Base-by-base conservation (phyloP, 208 protist genomes). In the Trypanosoma cruzi region DNA sequence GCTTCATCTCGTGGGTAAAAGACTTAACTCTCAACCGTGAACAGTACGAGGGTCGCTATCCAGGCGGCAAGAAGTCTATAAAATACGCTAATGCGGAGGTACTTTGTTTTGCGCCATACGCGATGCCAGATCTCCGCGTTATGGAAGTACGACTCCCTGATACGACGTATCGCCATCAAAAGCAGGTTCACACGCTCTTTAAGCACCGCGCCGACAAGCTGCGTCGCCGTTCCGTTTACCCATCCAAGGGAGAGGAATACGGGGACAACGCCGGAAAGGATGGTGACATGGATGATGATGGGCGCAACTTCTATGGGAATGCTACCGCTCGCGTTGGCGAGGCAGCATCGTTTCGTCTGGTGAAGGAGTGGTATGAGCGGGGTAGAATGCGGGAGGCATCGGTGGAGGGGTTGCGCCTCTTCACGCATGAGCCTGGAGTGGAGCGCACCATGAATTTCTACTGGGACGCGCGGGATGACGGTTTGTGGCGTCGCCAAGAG, bases 21-120 rank as follows among this genome's bases (percentile, higher is more conserved):
- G 81, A 85, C 59, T 64, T 96, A 6, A 90, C 77, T 11, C 62
- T 98, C 37, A 91, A 48, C 48, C 88, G 67, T 8, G 66, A 75
- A 32, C 86, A 96, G 79, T 96, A 89, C 66, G 92, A 93, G 64
- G 84, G 67, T 11, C 84, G 89, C 61, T 98, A 94, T 71, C 92
- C 90, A 14, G 81, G 67, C 4, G 77, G 84, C 14, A 66, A 63
- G 22, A 98, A 97, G 59, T 59, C 73, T 29, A 68, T 96, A 10
- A 49, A 64, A 5, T 98, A 96, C 79, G 68, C 64, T 26, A 85
- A 98, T 69, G 87, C 94, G 1, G 70, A 80, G 1, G 82, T 96
- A 16, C 66, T 62, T 14, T 65, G 79, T 40, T 97, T 85, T 75
- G 88, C 92, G 4, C 85, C 78, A 5, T 94, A 97, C 71, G 83